phyloP scores from a whole-genome alignment of 192 early-diverging fungal species.

The Linnemannia elongata region DNA sequence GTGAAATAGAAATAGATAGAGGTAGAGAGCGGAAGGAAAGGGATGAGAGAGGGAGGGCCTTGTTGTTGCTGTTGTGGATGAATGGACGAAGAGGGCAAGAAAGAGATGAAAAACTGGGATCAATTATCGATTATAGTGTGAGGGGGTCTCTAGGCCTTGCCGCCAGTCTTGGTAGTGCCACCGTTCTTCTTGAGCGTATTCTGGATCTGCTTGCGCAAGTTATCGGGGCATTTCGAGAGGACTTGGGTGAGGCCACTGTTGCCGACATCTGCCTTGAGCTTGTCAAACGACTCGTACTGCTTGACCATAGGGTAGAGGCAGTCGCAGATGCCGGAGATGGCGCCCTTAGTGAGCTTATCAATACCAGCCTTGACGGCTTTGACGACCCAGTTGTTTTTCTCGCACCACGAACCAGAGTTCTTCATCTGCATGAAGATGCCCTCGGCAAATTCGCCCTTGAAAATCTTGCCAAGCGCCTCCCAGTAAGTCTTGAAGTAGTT shows the following conservation, averaged over 20 bases:
- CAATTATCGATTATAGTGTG: not conserved
- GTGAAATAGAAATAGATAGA: not conserved
- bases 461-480: not conserved
- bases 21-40: too few species aligned
- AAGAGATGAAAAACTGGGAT: too few species aligned
- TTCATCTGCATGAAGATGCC: conserved; percentile 23
- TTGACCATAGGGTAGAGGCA: conserved; percentile 13
- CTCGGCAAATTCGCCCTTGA: conserved; percentile 14
- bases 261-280: not conserved
- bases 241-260: conserved; percentile 1
- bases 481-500: conserved; percentile 16
- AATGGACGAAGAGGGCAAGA: too few species aligned
- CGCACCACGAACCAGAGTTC: conserved; percentile 31
- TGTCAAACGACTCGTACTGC: conserved; percentile 1
- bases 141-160: not conserved
- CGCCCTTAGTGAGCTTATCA: not conserved
- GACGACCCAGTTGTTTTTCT: conserved; percentile 18
- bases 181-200: not conserved
- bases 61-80: too few species aligned
- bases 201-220: conserved; percentile 15
- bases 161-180: not conserved
- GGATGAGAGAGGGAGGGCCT: not conserved
- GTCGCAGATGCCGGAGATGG: conserved; percentile 11
- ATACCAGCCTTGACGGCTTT: conserved; percentile 8
- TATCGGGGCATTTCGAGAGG: not conserved